phyloP scores from a whole-genome alignment of 139 green algal genomes.

The Chara braunii region DNA sequence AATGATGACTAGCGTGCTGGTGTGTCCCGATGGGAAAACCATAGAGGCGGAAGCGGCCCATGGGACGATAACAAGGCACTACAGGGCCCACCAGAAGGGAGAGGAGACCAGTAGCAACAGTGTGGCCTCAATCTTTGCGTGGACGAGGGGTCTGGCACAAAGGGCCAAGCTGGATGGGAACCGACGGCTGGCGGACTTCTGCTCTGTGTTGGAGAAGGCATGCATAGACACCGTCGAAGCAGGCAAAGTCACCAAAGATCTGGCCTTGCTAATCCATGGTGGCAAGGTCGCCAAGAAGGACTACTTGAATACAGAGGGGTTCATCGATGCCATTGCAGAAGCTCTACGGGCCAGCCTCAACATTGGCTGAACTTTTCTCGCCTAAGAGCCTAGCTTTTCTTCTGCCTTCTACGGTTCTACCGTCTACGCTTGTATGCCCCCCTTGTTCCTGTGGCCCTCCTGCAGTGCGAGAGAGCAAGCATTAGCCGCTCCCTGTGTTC shows the following conservation, averaged over 20 bases:
- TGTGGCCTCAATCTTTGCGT: slow-evolving; percentile 91
- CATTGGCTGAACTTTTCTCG: neutral
- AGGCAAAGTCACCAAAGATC: slow-evolving; percentile 85
- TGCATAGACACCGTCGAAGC: slow-evolving; percentile 80
- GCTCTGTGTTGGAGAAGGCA: slow-evolving; percentile 66
- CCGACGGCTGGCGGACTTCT: slow-evolving; percentile 63
- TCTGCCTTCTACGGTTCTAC: neutral
- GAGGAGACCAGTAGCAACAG: slow-evolving; percentile 88
- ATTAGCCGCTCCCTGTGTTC: too few species aligned
- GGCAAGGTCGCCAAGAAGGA: slow-evolving; percentile 63
- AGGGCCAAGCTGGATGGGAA: slow-evolving; percentile 88
- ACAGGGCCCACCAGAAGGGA: slow-evolving; percentile 90
- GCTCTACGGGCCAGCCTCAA: slow-evolving; percentile 28
- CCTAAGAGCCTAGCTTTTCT: neutral
- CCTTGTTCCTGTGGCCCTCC: too few species aligned
- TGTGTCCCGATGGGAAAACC: slow-evolving; percentile 85
- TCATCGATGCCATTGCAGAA: slow-evolving; percentile 69
- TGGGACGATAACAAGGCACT: slow-evolving; percentile 86
- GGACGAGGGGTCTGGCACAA: slow-evolving; percentile 83
- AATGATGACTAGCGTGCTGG: slow-evolving; percentile 90
- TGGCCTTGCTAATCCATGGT: slow-evolving; percentile 83
- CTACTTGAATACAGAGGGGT: slow-evolving; percentile 88
- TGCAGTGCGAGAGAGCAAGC: too few species aligned
- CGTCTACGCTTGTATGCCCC: too few species aligned
- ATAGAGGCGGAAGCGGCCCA: slow-evolving; percentile 93